These are phyloP conservation scores for Quambalaria eucalypti DNA, from an alignment of 1,284 basidiomycete species.

Conservation along the genomic window DNA sequence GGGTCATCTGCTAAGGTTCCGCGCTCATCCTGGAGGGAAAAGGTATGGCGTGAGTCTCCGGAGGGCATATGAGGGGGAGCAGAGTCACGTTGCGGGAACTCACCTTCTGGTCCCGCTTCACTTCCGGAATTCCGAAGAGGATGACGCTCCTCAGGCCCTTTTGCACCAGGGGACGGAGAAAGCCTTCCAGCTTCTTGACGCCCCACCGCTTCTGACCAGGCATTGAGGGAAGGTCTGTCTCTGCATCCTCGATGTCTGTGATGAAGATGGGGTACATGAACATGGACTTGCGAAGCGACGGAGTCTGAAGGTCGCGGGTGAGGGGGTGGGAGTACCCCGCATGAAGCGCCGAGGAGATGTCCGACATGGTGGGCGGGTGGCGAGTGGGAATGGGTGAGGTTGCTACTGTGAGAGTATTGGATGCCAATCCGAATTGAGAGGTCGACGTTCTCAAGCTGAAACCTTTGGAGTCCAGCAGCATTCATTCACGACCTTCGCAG, in stretches of 20 bases:
- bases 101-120: constrained; percentile 63
- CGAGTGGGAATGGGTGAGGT: neutral
- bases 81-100: constrained; percentile 19
- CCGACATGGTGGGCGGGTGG: neutral
- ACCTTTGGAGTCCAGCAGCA: too few relatives aligned
- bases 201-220: constrained; percentile 61
- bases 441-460: too few relatives aligned
- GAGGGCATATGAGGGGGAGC: neutral
- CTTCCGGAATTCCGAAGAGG: constrained; percentile 87
- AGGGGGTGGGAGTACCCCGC: constrained; percentile 37
- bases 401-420: too few relatives aligned
- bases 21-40: constrained; percentile 58
- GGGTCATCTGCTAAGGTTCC: constrained; percentile 86
- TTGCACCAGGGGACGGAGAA: constrained; percentile 74
- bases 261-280: constrained; percentile 43
- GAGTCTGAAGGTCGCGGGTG: constrained; percentile 34
- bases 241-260: constrained; percentile 34
- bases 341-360: constrained; percentile 17
- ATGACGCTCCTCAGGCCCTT: constrained; percentile 89
- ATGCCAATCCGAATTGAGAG: too few relatives aligned
- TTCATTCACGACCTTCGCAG: too few relatives aligned
- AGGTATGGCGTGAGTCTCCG: too few relatives aligned
- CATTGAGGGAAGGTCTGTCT: constrained; percentile 28
- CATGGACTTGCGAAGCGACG: constrained; percentile 27
- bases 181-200: constrained; percentile 76